Percentiles rank a stretch among this genome's conserved stretches.
Evolutionary conservation across 345 rosid genomes (phyloP).

Genomic region (Draba incana): DNA sequence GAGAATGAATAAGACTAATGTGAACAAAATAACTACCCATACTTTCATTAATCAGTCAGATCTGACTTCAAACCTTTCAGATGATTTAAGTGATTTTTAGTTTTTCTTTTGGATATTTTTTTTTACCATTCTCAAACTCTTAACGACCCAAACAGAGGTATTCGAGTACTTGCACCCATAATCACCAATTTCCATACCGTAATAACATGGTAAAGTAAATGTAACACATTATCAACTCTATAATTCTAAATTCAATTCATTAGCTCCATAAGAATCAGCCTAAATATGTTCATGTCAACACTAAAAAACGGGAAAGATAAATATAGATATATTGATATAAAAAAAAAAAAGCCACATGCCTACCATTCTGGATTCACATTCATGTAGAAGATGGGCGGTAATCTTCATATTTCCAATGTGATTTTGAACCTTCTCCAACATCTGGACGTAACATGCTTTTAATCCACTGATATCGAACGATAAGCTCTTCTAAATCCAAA

Average conservation of each 20-base stretch:
- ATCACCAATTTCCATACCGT: too few relatives aligned
- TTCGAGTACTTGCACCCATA: too few relatives aligned
- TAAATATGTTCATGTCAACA: conserved; percentile 7
- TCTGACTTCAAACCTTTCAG: too few relatives aligned
- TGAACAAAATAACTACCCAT: too few relatives aligned
- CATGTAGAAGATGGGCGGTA: conserved; percentile 38
- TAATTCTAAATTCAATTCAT: not conserved
- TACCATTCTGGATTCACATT: conserved; percentile 31
- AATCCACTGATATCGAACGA: conserved; percentile 57
- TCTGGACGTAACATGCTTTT: conserved; percentile 46
- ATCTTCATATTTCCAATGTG: conserved; percentile 56
- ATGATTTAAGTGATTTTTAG: too few relatives aligned
- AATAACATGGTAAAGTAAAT: too few relatives aligned
- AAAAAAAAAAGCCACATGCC: not conserved
- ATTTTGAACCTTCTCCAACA: not conserved
- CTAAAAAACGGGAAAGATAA: not conserved
- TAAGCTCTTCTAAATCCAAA: conserved; percentile 66
- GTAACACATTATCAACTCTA: too few relatives aligned
- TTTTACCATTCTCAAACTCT: too few relatives aligned
- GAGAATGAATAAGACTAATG: too few relatives aligned
- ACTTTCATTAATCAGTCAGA: too few relatives aligned
- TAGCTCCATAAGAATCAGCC: not conserved
- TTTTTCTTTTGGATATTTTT: too few relatives aligned
- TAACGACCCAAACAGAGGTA: too few relatives aligned
- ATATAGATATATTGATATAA: not conserved